These are phyloP conservation scores for Ramalina peruviana DNA, from an alignment of 495 filamentous ascomycete species.

Conservation along the genomic window DNA sequence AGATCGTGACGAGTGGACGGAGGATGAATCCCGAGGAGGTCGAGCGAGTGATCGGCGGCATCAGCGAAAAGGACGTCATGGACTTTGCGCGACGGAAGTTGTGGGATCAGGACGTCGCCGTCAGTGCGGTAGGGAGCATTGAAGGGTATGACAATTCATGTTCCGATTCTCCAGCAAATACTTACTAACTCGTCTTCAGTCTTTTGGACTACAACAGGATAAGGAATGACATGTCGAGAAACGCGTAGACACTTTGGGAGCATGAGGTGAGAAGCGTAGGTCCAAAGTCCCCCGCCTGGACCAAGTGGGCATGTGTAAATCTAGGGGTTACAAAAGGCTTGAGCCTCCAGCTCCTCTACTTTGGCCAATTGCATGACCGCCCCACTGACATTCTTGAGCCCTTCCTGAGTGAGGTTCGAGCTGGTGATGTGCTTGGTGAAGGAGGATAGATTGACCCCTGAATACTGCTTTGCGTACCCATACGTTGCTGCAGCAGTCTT, in stretches of 20 bases:
- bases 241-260: constrained; percentile 29
- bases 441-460: constrained; percentile 85
- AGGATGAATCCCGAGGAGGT: constrained; percentile 86
- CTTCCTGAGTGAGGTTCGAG: constrained; percentile 74
- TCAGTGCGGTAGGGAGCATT: constrained; percentile 82
- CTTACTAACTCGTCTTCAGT: constrained; percentile 4
- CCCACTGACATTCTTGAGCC: constrained; percentile 63
- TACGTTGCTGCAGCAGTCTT: constrained; percentile 59
- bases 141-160: constrained; percentile 46
- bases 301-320: not conserved
- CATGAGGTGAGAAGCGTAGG: not conserved
- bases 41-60: constrained; percentile 69
- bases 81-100: constrained; percentile 78
- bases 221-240: constrained; percentile 80
- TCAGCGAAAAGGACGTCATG: constrained; percentile 96
- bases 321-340: too few relatives aligned
- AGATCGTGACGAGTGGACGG: constrained; percentile 93
- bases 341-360: constrained; percentile 89
- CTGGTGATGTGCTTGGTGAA: constrained; percentile 96
- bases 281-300: not conserved
- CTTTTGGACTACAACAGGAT: constrained; percentile 79
- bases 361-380: constrained; percentile 90
- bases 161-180: not conserved
- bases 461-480: constrained; percentile 95
- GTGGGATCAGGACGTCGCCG: constrained; percentile 93